Base-by-base conservation (phyloP, 2,329 filamentous ascomycete species). In the Exophiala spinifera region DNA sequence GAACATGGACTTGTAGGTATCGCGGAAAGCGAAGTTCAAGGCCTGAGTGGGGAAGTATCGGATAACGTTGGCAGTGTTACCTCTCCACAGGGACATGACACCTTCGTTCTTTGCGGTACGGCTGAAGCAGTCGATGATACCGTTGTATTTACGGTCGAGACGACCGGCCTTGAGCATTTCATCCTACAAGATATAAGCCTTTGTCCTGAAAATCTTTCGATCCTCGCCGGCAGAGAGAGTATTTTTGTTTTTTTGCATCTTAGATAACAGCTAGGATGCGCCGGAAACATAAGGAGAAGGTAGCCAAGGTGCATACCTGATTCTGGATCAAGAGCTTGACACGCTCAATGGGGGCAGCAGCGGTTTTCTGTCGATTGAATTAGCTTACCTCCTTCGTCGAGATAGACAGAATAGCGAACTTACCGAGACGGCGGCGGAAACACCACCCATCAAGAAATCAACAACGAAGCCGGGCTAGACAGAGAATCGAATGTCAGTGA, bases 1-100 rank as follows among this genome's bases (percentile, higher is more conserved):
- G 87, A 99, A 99, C 91, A 99, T 95, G 75, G 88, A 84, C 91
- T 99, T 99, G 91, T 96, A 99, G 87, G 95, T 96, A 80, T 99
- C 94, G 79, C 94, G 94, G 94, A 99, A 99, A 77, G 94, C 94
- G 76, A 99, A 99, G 91, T 99, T 99, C 78, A 99, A 84, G 72
- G 94, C 94, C 86, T 99, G 94, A 78, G 94, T 99, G 70, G 94
- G 94, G 90, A 99, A 99, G 85, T 99, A 99, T 88, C 94, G 94
- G 85, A 99, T 96, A 79, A 99, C 94, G 88, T 99, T 99, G 90
- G 94, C 94, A 76, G 94, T 99, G 90, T 99, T 99, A 81, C 94
- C 94, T 86, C 94, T 87, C 94, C 94, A 99, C 72, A 99, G 85
- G 65, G 92, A 86, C 78, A 94, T 86, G 70, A 94, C 79, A 89